Percentiles rank a stretch among this genome's conserved stretches.
Conservation (phyloP, 2,329 filamentous ascomycete species). For the Cordyceps fumosorosea region DNA sequence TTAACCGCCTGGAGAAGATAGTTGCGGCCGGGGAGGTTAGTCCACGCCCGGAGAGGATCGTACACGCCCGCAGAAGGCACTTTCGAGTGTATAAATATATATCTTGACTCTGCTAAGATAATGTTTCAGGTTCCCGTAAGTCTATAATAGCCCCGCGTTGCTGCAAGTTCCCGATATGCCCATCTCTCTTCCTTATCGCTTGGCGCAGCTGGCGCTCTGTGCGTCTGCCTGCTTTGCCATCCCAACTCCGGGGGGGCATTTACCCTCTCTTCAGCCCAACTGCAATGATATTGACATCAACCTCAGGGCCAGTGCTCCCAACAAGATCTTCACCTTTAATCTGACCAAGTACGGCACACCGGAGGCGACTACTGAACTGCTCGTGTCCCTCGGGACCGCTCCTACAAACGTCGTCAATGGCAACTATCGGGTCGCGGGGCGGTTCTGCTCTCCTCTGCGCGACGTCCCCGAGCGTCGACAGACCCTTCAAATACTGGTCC, state of each 20-base stretch:
- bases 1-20: too few relatives aligned
- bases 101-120: too few relatives aligned
- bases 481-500: not conserved
- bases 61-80: too few relatives aligned
- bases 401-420: not conserved
- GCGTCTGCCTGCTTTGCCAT: not conserved
- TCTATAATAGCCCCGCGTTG: not conserved
- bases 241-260: not conserved
- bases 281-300: not conserved
- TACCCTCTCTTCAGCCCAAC: not conserved
- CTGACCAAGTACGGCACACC: not conserved
- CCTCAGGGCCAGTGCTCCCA: not conserved
- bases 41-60: too few relatives aligned
- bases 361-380: not conserved
- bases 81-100: too few relatives aligned
- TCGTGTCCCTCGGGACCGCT: not conserved
- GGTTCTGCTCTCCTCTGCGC: not conserved
- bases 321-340: not conserved
- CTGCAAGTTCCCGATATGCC: not conserved
- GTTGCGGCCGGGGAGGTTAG: too few relatives aligned
- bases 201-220: not conserved
- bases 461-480: not conserved
- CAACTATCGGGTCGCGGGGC: not conserved
- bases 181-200: not conserved
- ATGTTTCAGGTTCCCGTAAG: not conserved